These are phyloP conservation scores for Hemileccinum impolitum DNA, from an alignment of 768 basidiomycete species.

Conservation along the genomic window DNA sequence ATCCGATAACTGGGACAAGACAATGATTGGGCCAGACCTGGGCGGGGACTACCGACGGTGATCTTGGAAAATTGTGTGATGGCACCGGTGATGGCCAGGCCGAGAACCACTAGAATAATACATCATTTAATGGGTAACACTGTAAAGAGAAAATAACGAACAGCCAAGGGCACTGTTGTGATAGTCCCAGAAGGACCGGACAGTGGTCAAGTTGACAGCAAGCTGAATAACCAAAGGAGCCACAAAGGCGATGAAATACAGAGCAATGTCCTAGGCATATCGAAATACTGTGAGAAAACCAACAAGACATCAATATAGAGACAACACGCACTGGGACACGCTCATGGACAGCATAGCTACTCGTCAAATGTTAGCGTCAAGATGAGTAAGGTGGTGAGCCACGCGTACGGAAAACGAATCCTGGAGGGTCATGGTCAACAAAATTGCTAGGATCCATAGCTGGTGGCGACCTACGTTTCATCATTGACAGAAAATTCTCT, in stretches of 20 bases:
- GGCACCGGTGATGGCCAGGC: conserved; percentile 71
- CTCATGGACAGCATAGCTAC: conserved; percentile 68
- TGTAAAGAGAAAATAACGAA: conserved; percentile 35
- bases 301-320: neutral
- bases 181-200: conserved; percentile 87
- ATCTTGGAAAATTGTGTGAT: conserved; percentile 85
- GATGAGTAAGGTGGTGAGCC: neutral
- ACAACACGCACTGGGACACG: conserved; percentile 62
- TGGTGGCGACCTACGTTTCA: conserved; percentile 48
- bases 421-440: conserved; percentile 12
- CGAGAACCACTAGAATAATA: conserved; percentile 55
- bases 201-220: conserved; percentile 63
- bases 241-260: conserved; percentile 53
- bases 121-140: neutral
- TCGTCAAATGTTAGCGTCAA: conserved; percentile 7
- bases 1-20: neutral
- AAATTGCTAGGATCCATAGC: conserved; percentile 2
- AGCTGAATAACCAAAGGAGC: conserved; percentile 71
- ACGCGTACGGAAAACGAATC: conserved; percentile 25
- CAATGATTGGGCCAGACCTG: conserved; percentile 44
- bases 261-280: conserved; percentile 39
- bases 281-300: neutral
- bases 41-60: conserved; percentile 86
- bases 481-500: conserved; percentile 78
- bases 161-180: conserved; percentile 61